Base-by-base conservation (phyloP, 164 flowering plant genomes). In the Vitis cinerea region DNA sequence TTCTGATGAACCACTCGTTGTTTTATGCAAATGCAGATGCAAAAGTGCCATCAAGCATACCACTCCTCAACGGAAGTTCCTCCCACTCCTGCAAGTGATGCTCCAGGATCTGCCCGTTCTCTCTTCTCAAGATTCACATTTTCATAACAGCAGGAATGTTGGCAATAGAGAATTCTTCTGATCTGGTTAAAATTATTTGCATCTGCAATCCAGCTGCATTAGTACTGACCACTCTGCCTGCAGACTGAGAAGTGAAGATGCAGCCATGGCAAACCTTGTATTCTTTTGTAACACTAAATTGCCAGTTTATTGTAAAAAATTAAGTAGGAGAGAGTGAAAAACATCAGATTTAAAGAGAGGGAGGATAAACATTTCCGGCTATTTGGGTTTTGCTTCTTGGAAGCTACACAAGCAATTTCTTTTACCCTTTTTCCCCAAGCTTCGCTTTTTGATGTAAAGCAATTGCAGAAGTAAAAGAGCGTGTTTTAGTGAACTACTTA, bases 11-110 rank as follows among this genome's bases (percentile, higher is more conserved):
- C 29, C 7, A 29, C 11, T 51, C 12, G 31, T 23, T 31, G 4
- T 56, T 61, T 10, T 4, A 10, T 69, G 63, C 62, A 61, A 50
- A 17, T 78, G 80, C 93, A 91, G 99, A 76, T 89, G 63, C 87
- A 80, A 66, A 93, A 93, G 83, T 93, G 98, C 23, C 23, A 19
- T 19, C 23, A 19, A 19, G 23, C 23, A 19, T 19, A 19, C 23
- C 23, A 19, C 23, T 19, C 1, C 23, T 19, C 23, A 19, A 19
- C 23, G 1, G 23, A 19, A 19, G 23, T 19, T 19, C 23, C 23
- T 1, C 23, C 23, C 23, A 1, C 1, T 19, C 1, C 23, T 19
- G 23, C 23, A 19, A 19, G 23, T 1, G 23, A 19, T 19, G 23
- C 23, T 19, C 23, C 23, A 19, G 23, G 23, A 19, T 19, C 23